A percentile compares a stretch with the other conserved stretches of the same genome.
These are phyloP conservation scores for Xylariaceae sp. DNA, from an alignment of 2,329 filamentous ascomycete species.

Conservation along the genomic window DNA sequence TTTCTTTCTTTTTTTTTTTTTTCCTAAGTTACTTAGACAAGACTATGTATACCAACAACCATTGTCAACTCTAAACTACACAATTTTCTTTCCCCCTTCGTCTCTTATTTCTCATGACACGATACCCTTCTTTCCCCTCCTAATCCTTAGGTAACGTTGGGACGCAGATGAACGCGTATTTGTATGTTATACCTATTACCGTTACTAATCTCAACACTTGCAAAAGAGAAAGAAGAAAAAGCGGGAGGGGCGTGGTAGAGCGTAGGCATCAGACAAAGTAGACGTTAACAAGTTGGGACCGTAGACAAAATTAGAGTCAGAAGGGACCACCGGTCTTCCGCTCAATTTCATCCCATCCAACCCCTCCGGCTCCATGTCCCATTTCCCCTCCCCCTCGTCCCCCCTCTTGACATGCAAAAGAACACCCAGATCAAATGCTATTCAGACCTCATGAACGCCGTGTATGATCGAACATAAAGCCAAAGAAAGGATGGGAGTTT, in stretches of 20 bases:
- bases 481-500: neutral
- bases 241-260: no score
- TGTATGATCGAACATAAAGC: neutral
- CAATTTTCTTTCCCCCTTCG: no score
- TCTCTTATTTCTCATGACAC: neutral
- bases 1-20: no score
- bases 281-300: neutral
- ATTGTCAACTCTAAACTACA: no score
- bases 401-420: neutral
- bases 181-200: no score
- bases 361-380: slow-evolving; percentile 3
- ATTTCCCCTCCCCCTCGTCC: no score
- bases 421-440: slow-evolving; percentile 14
- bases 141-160: neutral
- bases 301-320: neutral
- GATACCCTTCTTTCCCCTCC: neutral
- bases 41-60: no score
- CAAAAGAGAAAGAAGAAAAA: no score
- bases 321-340: neutral
- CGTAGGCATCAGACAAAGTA: neutral
- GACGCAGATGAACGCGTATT: neutral
- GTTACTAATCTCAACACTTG: no score
- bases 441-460: slow-evolving; percentile 2
- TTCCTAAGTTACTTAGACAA: no score
- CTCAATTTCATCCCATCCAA: neutral